Evolutionary conservation across 345 rosid species (phyloP).

Genomic region (Kandelia obovata): DNA sequence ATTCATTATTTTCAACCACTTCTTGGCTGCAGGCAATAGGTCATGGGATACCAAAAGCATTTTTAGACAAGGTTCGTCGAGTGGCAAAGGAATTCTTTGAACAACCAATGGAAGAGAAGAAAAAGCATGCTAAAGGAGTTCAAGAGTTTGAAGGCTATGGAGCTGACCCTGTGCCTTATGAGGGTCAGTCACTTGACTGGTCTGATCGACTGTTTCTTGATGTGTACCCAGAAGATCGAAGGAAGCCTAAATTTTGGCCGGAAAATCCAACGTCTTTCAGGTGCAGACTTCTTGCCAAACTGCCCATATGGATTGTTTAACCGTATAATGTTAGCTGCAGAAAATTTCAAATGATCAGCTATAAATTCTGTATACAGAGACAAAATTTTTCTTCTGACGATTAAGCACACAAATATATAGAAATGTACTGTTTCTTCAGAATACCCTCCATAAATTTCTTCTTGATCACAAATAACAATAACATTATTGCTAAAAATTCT

Average conservation of each 20-base stretch:
- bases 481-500: background rate
- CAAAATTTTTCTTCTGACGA: too few species aligned
- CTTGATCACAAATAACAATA: too few species aligned
- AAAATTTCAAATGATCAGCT: too few species aligned
- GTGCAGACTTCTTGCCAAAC: background rate
- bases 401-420: too few species aligned
- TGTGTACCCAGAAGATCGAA: constrained; percentile 18
- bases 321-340: too few species aligned
- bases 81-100: constrained; percentile 22
- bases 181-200: constrained; percentile 18
- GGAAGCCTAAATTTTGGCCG: constrained; percentile 18
- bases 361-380: too few species aligned
- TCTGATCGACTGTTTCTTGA: constrained; percentile 24
- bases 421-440: too few species aligned
- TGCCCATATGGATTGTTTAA: too few species aligned
- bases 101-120: constrained; percentile 21
- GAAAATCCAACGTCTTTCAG: constrained; percentile 17
- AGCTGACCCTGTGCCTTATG: background rate
- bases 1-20: too few species aligned
- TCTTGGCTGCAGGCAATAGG: constrained; percentile 16
- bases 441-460: too few species aligned
- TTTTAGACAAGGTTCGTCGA: constrained; percentile 6
- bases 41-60: constrained; percentile 5
- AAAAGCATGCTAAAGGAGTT: constrained; percentile 6
- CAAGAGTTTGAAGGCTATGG: background rate